A percentile compares a stretch with the other conserved stretches of the same genome.
Conservation (phyloP, 495 filamentous ascomycete genomes). For the Darksidea phi region DNA sequence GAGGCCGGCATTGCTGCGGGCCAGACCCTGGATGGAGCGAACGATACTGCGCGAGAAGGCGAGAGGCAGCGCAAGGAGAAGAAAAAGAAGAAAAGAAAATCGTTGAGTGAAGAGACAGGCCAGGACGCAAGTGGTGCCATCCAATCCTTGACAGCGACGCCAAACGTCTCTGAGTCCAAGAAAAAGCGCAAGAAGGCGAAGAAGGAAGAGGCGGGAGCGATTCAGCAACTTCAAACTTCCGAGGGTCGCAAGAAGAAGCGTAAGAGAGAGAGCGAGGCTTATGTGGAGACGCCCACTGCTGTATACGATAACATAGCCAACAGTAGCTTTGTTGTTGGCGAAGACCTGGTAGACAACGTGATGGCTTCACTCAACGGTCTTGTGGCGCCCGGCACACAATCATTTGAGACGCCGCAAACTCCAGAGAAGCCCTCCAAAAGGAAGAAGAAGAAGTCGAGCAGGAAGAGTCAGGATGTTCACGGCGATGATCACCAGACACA, state of each 20-base stretch:
- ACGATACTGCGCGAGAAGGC: neutral
- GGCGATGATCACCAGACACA: too few relatives aligned
- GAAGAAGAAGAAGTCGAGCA: slow-evolving; percentile 3
- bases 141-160: neutral
- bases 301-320: neutral
- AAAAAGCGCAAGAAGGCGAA: slow-evolving; percentile 4
- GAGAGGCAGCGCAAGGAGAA: neutral
- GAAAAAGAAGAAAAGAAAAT: slow-evolving; percentile 9
- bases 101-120: neutral
- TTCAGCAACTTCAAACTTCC: neutral
- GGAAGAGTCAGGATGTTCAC: too few relatives aligned
- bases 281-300: neutral
- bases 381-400: neutral
- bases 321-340: slow-evolving; percentile 9
- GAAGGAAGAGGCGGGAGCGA: neutral
- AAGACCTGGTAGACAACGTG: slow-evolving; percentile 4
- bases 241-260: slow-evolving; percentile 12
- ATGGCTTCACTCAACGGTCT: neutral
- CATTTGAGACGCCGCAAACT: neutral
- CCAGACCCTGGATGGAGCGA: neutral
- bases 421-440: neutral
- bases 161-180: slow-evolving; percentile 2
- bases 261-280: slow-evolving; percentile 8
- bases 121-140: neutral
- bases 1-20: neutral